Evolutionary conservation across 2,329 filamentous ascomycete species (phyloP).

Genomic region (Aspergillus sp.): DNA sequence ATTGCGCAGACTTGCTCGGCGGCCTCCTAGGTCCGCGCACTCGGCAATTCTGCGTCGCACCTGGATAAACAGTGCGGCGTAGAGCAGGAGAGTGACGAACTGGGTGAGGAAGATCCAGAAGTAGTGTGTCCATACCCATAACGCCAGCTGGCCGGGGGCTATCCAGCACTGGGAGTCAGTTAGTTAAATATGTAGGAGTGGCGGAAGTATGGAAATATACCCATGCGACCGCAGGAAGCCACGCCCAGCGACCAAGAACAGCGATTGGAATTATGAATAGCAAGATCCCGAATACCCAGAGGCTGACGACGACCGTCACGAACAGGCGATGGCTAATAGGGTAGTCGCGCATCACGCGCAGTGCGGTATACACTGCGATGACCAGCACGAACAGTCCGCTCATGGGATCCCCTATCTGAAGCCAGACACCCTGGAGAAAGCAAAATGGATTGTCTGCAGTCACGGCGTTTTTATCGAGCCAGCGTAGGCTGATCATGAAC

Average conservation of each 20-base stretch:
- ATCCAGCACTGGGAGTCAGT: constrained; percentile 49
- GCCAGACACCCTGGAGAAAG: constrained; percentile 52
- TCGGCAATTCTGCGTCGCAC: constrained; percentile 44
- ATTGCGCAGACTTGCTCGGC: constrained; percentile 34
- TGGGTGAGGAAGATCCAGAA: constrained; percentile 56
- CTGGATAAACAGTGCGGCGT: constrained; percentile 50
- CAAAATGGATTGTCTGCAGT: constrained; percentile 45
- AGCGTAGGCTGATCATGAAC: constrained; percentile 48
- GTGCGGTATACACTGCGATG: constrained; percentile 54
- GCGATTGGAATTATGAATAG: constrained; percentile 49
- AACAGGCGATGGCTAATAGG: constrained; percentile 46
- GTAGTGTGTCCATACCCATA: constrained; percentile 54
- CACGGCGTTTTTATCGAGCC: constrained; percentile 44
- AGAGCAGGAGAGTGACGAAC: constrained; percentile 52
- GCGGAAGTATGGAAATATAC: constrained; percentile 29
- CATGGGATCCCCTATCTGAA: constrained; percentile 52
- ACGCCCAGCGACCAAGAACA: constrained; percentile 41
- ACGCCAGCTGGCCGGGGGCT: constrained; percentile 38
- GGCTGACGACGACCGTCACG: constrained; percentile 39
- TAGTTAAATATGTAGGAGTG: not conserved
- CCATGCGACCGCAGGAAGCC: constrained; percentile 51
- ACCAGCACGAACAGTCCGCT: constrained; percentile 53
- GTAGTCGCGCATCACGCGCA: constrained; percentile 50
- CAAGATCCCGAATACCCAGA: constrained; percentile 51
- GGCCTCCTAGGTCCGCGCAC: constrained; percentile 31